Percentiles rank a stretch among this genome's conserved stretches.
Conservation (phyloP, 352 stramenopile genomes). For the Nothophytophthora sp. region DNA sequence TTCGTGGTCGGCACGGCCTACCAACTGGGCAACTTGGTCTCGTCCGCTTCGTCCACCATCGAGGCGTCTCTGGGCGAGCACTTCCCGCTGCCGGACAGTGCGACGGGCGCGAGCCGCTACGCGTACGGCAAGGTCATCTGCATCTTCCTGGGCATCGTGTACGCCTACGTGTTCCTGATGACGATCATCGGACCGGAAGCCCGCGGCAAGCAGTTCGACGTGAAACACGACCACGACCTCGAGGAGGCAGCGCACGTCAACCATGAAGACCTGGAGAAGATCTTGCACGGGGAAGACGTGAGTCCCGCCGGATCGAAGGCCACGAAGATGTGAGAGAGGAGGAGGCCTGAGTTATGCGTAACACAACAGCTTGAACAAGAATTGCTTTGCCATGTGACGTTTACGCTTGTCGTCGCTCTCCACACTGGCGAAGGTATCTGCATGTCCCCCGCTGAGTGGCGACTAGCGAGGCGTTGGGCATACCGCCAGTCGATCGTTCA, state of each 20-base stretch:
- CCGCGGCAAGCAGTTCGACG: slow-evolving; percentile 49
- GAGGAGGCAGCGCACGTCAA: slow-evolving; percentile 30
- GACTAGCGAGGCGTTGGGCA: too few relatives aligned
- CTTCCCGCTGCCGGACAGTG: slow-evolving; percentile 35
- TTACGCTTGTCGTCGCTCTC: too few relatives aligned
- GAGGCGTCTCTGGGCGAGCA: slow-evolving; percentile 40
- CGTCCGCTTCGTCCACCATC: slow-evolving; percentile 46
- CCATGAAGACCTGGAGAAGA: slow-evolving; percentile 37
- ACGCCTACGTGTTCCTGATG: slow-evolving; percentile 40
- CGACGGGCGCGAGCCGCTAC: slow-evolving; percentile 28
- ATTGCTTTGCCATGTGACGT: too few relatives aligned
- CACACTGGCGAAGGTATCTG: too few relatives aligned
- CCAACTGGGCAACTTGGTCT: slow-evolving; percentile 59
- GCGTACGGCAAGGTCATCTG: slow-evolving; percentile 52
- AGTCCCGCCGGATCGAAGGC: slow-evolving; percentile 21
- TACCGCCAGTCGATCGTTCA: too few relatives aligned
- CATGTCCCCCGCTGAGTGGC: too few relatives aligned
- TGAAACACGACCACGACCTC: slow-evolving; percentile 30
- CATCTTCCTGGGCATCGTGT: slow-evolving; percentile 45
- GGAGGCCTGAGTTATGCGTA: too few relatives aligned
- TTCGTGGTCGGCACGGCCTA: slow-evolving; percentile 43
- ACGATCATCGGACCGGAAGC: slow-evolving; percentile 40
- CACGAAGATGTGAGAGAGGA: too few relatives aligned
- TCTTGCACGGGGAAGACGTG: slow-evolving; percentile 23
- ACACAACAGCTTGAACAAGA: too few relatives aligned